Evolutionary conservation across 2,329 filamentous ascomycete species (phyloP), one percentile per base, ranked within the genome.

Genomic region (Cordyceps cicadae): DNA sequence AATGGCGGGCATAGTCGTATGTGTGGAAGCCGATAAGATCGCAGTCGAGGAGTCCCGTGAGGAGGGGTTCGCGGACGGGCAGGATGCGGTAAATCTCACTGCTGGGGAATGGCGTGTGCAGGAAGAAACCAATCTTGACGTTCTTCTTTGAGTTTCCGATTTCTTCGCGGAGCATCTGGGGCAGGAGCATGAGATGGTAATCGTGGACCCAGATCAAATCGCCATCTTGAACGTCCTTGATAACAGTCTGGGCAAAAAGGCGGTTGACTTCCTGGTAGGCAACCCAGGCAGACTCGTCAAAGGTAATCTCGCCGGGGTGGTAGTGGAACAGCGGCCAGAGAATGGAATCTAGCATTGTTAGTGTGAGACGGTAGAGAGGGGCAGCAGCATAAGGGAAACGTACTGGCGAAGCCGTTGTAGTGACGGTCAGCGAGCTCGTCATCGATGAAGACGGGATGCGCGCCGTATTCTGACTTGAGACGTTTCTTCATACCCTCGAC

Each of bases 301-400:
- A 97, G 50, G 92, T 96, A 68, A 97, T 97, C 80, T 97, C 93
- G 71, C 93, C 93, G 55, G 94, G 93, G 75, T 99, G 94, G 77
- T 97, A 97, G 78, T 97, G 94, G 80, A 99, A 96, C 45, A 99
- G 86, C 3, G 94, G 94, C 94, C 94, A 99, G 63, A 99, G 87
- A 73, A 97, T 97, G 8, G 91, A 95, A 76, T 99, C 91, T 93
- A 41, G 21, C 21, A 9, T 45, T 21, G 49, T 29, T n/a, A 60
- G 58, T 43, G 17, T 29, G 14, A 46, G 21, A 32, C 26, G 5
- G 43, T 15, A 34, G 7, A 19, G 1, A 37, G 14, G 14, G 9
- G 5, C 3, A 17, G 11, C 34, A n/a, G 17, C 6, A 17, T 7
- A 11, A n/a, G n/a, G 2, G 1, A 32, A 24, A 71, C 88, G 74